A percentile compares a stretch with the other conserved stretches of the same genome.
Conservation (phyloP, 164 flowering plant species). For the Taxillus chinensis region DNA sequence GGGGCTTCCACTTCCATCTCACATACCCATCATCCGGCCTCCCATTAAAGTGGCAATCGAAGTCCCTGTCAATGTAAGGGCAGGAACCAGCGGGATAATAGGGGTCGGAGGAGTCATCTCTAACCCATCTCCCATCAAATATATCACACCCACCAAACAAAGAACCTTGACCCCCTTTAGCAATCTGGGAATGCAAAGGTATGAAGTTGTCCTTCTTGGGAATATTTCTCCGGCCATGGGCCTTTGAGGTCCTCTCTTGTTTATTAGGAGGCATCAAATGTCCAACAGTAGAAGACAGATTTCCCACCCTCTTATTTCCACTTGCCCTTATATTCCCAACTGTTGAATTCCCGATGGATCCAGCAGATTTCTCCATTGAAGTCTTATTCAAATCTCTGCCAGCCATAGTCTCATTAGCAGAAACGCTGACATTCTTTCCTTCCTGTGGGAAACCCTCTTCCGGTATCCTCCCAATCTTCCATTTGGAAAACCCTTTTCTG, state of each 20-base stretch:
- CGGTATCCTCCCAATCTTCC: slow-evolving; percentile 14
- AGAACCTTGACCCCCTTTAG: slow-evolving; percentile 4
- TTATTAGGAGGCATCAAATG: neutral
- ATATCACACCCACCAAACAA: slow-evolving; percentile 42
- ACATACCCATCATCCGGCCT: slow-evolving; percentile 58
- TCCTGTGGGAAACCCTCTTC: slow-evolving; percentile 7
- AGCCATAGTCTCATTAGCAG: slow-evolving; percentile 10
- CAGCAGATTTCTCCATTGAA: neutral
- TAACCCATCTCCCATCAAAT: slow-evolving; percentile 76
- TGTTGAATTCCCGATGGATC: neutral
- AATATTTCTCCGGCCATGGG: neutral
- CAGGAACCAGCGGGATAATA: slow-evolving; percentile 69
- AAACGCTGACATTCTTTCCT: slow-evolving; percentile 3
- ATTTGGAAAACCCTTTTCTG: slow-evolving; percentile 10
- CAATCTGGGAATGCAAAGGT: slow-evolving; percentile 7
- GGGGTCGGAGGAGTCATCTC: slow-evolving; percentile 47
- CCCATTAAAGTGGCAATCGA: slow-evolving; percentile 59
- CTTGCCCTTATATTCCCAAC: neutral
- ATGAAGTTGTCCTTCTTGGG: neutral
- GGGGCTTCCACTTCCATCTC: slow-evolving; percentile 80
- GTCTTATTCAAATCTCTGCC: slow-evolving; percentile 6
- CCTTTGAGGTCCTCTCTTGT: slow-evolving; percentile 5
- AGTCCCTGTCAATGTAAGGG: slow-evolving; percentile 58
- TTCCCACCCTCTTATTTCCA: slow-evolving; percentile 4
- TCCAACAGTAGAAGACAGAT: slow-evolving; percentile 4